These are phyloP conservation scores for Epichloe sylvatica DNA, from an alignment of 2,329 filamentous ascomycete genomes.

Conservation along the genomic window DNA sequence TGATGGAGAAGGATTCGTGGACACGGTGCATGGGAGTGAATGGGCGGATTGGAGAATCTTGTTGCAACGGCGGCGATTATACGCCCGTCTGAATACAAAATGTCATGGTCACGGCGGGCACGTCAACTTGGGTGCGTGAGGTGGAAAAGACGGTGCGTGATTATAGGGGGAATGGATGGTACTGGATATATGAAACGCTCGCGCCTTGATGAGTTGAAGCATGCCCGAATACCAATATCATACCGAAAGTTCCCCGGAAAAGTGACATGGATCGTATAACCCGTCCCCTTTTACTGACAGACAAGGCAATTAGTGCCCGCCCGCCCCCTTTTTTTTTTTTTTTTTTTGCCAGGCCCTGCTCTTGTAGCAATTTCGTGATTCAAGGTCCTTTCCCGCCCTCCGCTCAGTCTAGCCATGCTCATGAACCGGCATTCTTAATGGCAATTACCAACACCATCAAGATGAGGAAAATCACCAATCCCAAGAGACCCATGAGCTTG, in stretches of 20 bases:
- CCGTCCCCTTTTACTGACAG: background rate
- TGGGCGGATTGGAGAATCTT: background rate
- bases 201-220: background rate
- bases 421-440: conserved; percentile 27
- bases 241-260: background rate
- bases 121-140: background rate
- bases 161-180: background rate
- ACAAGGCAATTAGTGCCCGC: background rate
- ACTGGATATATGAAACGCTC: background rate
- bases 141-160: background rate
- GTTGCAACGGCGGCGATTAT: too few species aligned
- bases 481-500: conserved; percentile 74
- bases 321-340: background rate
- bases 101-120: background rate
- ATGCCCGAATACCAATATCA: background rate
- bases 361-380: background rate
- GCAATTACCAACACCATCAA: conserved; percentile 41
- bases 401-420: background rate
- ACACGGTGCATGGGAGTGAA: too few species aligned
- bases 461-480: conserved; percentile 50
- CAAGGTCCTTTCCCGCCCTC: background rate
- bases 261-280: background rate
- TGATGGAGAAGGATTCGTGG: background rate
- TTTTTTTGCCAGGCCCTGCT: background rate
- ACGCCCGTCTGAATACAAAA: too few species aligned